Evolutionary conservation across 345 rosid species (phyloP).

Genomic region (Linum trigynum): DNA sequence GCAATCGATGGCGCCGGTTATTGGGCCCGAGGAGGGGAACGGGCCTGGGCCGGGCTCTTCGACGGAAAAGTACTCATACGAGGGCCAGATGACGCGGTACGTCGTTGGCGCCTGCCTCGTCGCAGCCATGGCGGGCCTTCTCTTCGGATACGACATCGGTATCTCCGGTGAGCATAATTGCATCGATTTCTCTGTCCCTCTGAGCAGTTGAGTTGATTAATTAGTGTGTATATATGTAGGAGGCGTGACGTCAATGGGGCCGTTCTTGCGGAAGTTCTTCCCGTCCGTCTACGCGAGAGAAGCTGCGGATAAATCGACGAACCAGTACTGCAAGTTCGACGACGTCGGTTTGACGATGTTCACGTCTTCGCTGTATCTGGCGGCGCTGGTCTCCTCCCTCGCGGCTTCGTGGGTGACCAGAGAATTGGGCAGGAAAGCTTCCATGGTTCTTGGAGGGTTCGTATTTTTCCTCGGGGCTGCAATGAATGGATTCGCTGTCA

Average conservation of each 20-base stretch:
- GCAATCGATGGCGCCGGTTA: no score
- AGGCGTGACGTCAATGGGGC: slow-evolving; percentile 50
- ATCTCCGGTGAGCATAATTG: slow-evolving; percentile 21
- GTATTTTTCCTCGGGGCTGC: not conserved
- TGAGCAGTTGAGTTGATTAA: no score
- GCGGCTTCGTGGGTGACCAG: slow-evolving; percentile 8
- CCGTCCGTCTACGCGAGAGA: slow-evolving; percentile 30
- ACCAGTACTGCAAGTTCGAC: slow-evolving; percentile 12
- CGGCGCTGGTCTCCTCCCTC: slow-evolving; percentile 11
- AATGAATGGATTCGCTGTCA: not conserved
- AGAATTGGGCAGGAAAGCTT: slow-evolving; percentile 4
- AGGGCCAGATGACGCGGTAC: no score
- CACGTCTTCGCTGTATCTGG: slow-evolving; percentile 15
- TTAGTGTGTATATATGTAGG: slow-evolving; percentile 7
- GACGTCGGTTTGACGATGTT: not conserved
- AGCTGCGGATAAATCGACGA: not conserved
- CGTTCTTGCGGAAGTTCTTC: slow-evolving; percentile 36
- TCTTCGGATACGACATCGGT: slow-evolving; percentile 38
- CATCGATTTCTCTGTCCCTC: no score
- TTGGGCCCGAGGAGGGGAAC: no score
- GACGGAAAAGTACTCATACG: no score
- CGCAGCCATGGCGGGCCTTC: slow-evolving; percentile 25
- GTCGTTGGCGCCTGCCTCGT: not conserved
- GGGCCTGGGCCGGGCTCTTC: no score
- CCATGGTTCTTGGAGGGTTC: slow-evolving; percentile 14